Base-by-base conservation (phyloP, 371 early-diverging fungal genomes). In the Choanephora cucurbitarum region DNA sequence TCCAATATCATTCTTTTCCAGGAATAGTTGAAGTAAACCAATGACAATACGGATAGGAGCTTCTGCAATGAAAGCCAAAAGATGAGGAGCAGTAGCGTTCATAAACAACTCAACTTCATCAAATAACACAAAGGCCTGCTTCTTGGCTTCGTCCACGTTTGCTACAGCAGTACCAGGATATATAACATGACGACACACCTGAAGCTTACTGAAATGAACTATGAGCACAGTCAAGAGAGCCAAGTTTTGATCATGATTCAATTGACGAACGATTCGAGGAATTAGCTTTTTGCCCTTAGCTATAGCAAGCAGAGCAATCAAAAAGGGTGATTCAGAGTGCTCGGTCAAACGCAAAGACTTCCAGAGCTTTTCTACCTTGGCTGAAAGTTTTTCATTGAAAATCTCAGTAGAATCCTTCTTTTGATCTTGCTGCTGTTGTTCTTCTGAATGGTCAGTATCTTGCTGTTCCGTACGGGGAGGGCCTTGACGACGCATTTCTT, bases 211-310 rank as follows among this genome's bases (percentile, higher is more conserved):
- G 66, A 95, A 89, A 60, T 94, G 83, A 46, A 88, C 81, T 17
- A 95, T 78, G 18, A 96, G 66, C 18, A 90, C 84, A 7, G 88
- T 90, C 53, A 95, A 71, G 50, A 94, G 58, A 2, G 81, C 80
- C 65, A 95, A 58, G 23, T 80, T 85, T 71, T 94, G 92, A 46
- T 95, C 93, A 3, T 85, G 83, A 34, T 77, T 72, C 55, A 92
- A 70, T 56, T 88, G 89, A 43, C 91, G 84, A 22, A 91, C 78
- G 22, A 91, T 80, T n/a, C 98, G 89, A 21, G 94, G 90, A 31
- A 95, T 75, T 18, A 93, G 71, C 52, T 88, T 87, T 60, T 91
- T 92, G 41, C 96, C 97, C 74, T 96, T 97, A 42, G 85, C 69
- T 45, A 84, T 83, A 10, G 89, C 84, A 60, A 92, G 74, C 43